Conservation (phyloP, 768 basidiomycete genomes). For the Lentinula sp. region DNA sequence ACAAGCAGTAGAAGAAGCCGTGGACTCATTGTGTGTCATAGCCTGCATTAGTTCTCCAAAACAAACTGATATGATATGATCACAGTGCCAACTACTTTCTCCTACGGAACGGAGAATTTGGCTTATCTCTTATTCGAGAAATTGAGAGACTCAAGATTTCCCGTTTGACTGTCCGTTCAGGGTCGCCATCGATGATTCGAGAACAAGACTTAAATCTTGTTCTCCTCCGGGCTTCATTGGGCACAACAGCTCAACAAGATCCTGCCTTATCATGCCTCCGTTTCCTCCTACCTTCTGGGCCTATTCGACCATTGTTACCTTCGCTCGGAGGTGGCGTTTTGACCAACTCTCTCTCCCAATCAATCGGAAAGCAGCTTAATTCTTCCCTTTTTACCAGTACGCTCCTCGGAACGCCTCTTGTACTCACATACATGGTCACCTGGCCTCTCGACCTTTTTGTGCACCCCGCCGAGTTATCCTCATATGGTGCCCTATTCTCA, state of each 20-base stretch:
- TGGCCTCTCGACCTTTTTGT: slow-evolving; percentile 94
- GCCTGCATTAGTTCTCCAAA: not conserved
- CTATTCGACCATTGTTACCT: slow-evolving; percentile 75
- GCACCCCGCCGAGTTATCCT: slow-evolving; percentile 62
- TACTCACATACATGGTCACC: slow-evolving; percentile 62
- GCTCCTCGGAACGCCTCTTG: slow-evolving; percentile 73
- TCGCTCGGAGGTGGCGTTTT: slow-evolving; percentile 41
- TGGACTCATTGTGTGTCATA: slow-evolving; percentile 71
- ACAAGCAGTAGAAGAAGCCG: slow-evolving; percentile 76
- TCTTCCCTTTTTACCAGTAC: slow-evolving; percentile 60
- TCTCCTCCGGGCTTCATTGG: slow-evolving; percentile 80
- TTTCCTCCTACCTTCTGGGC: slow-evolving; percentile 76
- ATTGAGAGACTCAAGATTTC: slow-evolving; percentile 80
- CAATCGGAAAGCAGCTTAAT: slow-evolving; percentile 25
- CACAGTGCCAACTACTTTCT: slow-evolving; percentile 85
- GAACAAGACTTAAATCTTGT: slow-evolving; percentile 89
- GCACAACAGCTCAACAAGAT: slow-evolving; percentile 85
- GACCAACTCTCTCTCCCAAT: slow-evolving; percentile 29
- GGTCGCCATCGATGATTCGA: slow-evolving; percentile 69
- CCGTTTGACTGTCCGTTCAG: slow-evolving; percentile 63
- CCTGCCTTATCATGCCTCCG: slow-evolving; percentile 66
- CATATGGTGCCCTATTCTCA: slow-evolving; percentile 73
- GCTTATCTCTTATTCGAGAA: slow-evolving; percentile 77
- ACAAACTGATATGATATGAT: slow-evolving; percentile 11
- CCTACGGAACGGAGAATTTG: slow-evolving; percentile 83